Percentiles rank a stretch among this genome's conserved stretches.
Evolutionary conservation across 148 eudicot species (phyloP).

Genomic region (Persicaria maculosa): DNA sequence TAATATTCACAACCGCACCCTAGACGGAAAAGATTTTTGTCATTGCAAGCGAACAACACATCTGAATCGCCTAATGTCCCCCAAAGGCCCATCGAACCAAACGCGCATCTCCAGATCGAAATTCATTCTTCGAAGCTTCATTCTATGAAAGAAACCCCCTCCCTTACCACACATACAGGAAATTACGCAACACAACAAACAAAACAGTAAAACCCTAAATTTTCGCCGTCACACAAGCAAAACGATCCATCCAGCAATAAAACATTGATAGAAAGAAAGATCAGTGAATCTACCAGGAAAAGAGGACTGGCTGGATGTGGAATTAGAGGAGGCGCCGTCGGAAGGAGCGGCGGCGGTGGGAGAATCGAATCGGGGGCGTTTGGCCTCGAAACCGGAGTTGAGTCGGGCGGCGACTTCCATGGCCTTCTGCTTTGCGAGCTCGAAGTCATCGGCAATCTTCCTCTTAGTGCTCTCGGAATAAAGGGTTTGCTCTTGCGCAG

Average conservation of each 20-base stretch:
- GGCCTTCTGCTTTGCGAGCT: slow-evolving; percentile 35
- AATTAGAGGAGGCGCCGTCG: slow-evolving; percentile 3
- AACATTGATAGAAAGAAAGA: not conserved
- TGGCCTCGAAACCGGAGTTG: slow-evolving; percentile 23
- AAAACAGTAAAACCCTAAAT: not conserved
- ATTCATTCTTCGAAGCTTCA: not conserved
- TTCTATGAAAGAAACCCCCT: not conserved
- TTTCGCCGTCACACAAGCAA: not conserved
- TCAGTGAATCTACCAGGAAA: slow-evolving; percentile 16
- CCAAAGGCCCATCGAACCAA: not conserved
- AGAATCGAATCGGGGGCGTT: slow-evolving; percentile 25
- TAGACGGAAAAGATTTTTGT: not conserved
- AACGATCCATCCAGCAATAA: not conserved
- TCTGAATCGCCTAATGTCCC: not conserved
- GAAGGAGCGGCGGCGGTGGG: slow-evolving; percentile 5
- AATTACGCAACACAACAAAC: not conserved
- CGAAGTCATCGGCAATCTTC: slow-evolving; percentile 35
- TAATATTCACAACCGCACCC: not conserved
- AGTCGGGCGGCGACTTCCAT: slow-evolving; percentile 38
- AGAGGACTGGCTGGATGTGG: slow-evolving; percentile 15
- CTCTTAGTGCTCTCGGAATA: slow-evolving; percentile 24
- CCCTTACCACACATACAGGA: not conserved
- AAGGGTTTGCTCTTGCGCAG: slow-evolving; percentile 9
- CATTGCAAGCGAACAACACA: not conserved
- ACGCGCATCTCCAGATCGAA: not conserved